Conservation (phyloP, 768 basidiomycete species). For the Lactifluus volemus region DNA sequence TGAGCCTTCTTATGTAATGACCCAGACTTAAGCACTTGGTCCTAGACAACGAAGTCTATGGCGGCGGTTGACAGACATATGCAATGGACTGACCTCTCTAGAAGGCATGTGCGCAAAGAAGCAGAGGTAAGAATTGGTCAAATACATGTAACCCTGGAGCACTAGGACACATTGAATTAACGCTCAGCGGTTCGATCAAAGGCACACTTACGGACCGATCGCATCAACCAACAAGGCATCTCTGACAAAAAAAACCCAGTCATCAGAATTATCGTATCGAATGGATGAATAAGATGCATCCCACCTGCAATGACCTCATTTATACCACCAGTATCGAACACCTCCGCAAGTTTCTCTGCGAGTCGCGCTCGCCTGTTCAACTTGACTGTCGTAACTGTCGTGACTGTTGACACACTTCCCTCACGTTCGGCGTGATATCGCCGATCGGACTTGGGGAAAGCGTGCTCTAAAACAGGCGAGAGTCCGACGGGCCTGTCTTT, state of each 20-base stretch:
- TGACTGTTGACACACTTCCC: conserved; percentile 53
- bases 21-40: conserved; percentile 89
- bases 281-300: background rate
- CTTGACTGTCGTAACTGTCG: conserved; percentile 70
- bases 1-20: conserved; percentile 81
- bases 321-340: conserved; percentile 76
- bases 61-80: background rate
- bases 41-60: conserved; percentile 36
- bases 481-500: conserved; percentile 6
- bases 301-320: conserved; percentile 78
- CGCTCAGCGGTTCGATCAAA: background rate
- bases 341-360: conserved; percentile 81
- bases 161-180: conserved; percentile 38
- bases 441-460: conserved; percentile 9
- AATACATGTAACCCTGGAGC: conserved; percentile 95
- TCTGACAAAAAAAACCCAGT: conserved; percentile 35
- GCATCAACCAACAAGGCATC: conserved; percentile 90
- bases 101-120: conserved; percentile 95
- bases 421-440: conserved; percentile 17
- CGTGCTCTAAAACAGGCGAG: conserved; percentile 10
- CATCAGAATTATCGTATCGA: background rate
- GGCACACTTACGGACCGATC: conserved; percentile 69
- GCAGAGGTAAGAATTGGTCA: conserved; percentile 88
- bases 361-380: conserved; percentile 59
- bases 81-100: conserved; percentile 52